These are phyloP conservation scores for Albatrellus sp. DNA, from an alignment of 1,284 basidiomycete species.

Conservation along the genomic window DNA sequence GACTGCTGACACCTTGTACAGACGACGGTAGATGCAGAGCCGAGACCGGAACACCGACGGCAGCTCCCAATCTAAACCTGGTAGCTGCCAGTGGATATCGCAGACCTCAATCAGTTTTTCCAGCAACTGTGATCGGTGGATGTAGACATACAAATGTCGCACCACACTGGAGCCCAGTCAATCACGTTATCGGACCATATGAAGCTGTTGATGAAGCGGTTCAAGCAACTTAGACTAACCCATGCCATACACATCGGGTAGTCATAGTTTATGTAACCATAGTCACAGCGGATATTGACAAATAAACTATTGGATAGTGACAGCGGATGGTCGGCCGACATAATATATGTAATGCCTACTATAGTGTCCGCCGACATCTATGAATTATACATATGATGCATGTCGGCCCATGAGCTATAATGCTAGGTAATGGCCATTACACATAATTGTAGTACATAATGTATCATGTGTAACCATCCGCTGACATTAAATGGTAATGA, in stretches of 20 bases:
- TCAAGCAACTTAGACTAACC: constrained; percentile 33
- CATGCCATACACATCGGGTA: constrained; percentile 49
- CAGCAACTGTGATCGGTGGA: constrained; percentile 4
- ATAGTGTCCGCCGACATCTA: too few species aligned
- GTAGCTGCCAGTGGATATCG: constrained; percentile 18
- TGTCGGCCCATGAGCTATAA: too few species aligned
- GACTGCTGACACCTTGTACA: constrained; percentile 27
- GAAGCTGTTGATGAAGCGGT: constrained; percentile 38
- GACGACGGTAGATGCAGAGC: constrained; percentile 31
- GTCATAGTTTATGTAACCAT: too few species aligned
- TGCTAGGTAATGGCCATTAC: too few species aligned
- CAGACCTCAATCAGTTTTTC: constrained; percentile 4
- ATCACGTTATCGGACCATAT: constrained; percentile 38
- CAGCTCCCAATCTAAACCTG: constrained; percentile 19
- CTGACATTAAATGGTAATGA: too few species aligned
- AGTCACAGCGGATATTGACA: too few species aligned
- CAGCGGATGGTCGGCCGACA: too few species aligned
- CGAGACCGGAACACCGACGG: constrained; percentile 26
- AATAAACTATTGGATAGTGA: too few species aligned
- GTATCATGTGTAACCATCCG: too few species aligned
- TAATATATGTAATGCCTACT: too few species aligned
- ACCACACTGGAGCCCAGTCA: constrained; percentile 32
- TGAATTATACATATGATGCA: too few species aligned
- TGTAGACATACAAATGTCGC: constrained; percentile 35
- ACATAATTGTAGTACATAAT: too few species aligned